These are phyloP conservation scores for Apophysomyces variabilis DNA, from an alignment of 371 early-diverging fungal genomes.

Conservation along the genomic window DNA sequence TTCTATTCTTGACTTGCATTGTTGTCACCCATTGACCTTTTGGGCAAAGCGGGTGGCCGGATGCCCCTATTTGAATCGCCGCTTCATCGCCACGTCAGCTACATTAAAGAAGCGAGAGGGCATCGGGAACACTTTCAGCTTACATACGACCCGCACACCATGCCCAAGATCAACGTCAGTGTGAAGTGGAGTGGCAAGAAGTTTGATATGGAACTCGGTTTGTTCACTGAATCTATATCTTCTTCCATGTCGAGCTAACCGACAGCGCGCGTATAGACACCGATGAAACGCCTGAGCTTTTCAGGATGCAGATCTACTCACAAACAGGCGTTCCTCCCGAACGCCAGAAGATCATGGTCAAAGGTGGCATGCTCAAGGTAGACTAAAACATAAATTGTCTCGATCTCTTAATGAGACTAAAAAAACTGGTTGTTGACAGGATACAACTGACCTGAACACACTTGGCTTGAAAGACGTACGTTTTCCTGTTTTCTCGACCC, in stretches of 20 bases:
- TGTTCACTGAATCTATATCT: not conserved
- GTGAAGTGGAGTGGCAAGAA: conserved; percentile 95
- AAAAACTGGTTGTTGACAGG: conserved; percentile 44
- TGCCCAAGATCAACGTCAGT: conserved; percentile 66
- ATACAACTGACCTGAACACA: conserved; percentile 72
- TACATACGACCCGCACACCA: conserved; percentile 7
- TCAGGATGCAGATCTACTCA: conserved; percentile 92
- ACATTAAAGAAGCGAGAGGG: not conserved
- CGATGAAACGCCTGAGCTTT: conserved; percentile 76
- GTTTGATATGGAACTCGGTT: conserved; percentile 79
- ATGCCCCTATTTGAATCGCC: too few relatives aligned
- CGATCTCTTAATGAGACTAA: too few relatives aligned
- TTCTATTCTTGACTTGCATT: too few relatives aligned
- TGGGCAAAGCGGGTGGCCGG: too few relatives aligned
- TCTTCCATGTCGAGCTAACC: not conserved
- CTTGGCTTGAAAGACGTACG: conserved; percentile 71
- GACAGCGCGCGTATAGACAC: conserved; percentile 48
- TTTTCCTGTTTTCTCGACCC: not conserved
- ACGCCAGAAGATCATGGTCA: conserved; percentile 92
- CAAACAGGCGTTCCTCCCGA: conserved; percentile 94
- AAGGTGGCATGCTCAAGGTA: conserved; percentile 95
- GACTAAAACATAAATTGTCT: too few relatives aligned
- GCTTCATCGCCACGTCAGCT: conserved; percentile 6
- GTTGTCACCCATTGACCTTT: too few relatives aligned
- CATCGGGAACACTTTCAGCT: not conserved